Base-by-base conservation (phyloP, 192 early-diverging fungal genomes). In the Coemansia reversa region DNA sequence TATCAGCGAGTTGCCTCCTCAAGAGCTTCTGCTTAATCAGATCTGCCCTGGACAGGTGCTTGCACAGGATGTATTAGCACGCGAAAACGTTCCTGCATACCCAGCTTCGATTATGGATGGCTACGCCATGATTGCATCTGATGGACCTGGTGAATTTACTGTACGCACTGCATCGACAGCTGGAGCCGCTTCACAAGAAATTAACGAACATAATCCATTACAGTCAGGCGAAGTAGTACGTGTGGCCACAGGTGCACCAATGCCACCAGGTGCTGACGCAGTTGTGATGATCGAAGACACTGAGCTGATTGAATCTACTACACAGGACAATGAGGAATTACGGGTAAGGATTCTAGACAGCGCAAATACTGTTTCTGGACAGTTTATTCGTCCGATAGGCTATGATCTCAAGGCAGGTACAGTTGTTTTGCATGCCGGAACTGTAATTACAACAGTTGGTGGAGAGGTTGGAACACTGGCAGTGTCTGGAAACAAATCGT, bases 221-320 rank as follows among this genome's bases (percentile, higher is more conserved):
- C 55, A 69, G 52, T 54, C 80, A 1, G 90, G 90, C 14, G 81
- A 86, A 33, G 85, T 95, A 25, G 83, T 89, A 33, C 83, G 91
- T 7, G 84, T 98, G 27, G 87, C 93, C 7, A 97, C 96, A 0
- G 96, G 96, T 12, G 96, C 92, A 0, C 85, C 90, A 28, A 61
- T 98, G 5, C 95, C 94, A 2, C 72, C 69, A 3, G 91, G 91
- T 6, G 92, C 96, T 0, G 86, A 86, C 33, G 94, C 93, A 9
- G 90, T 98, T n/a, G 89, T 97, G 14, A 98, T 98, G 96, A 90
- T 97, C 18, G 96, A 98, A 67, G 89, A 97, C 58, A 97, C 96
- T 2, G 65, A 75, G 51, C 75, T 98, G 6, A 64, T 89, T 16
- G 35, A 30, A 53, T 35, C 63, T n/a, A 29, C 23, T n/a, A 67